A percentile compares a stretch with the other conserved stretches of the same genome.
phyloP scores from a whole-genome alignment of 2,329 filamentous ascomycete species.

The Ceratocystis ficicola region DNA sequence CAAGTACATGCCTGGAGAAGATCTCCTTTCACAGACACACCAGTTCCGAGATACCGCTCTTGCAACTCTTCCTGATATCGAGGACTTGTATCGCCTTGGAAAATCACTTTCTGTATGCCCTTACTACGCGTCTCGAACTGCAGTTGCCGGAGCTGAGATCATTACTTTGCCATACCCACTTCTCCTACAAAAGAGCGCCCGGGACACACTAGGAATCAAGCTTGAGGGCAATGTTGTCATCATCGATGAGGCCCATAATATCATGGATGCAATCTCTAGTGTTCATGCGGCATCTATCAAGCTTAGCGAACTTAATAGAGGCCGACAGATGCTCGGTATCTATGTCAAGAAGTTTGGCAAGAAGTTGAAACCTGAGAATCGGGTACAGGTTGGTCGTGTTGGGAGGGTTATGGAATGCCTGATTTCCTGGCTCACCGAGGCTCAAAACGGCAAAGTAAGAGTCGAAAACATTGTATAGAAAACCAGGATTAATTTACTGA shows the following conservation, averaged over 20 bases:
- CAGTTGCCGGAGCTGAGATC: slow-evolving; percentile 75
- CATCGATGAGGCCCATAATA: slow-evolving; percentile 93
- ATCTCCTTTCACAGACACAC: slow-evolving; percentile 57
- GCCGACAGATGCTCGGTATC: slow-evolving; percentile 60
- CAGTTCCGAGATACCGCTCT: slow-evolving; percentile 77
- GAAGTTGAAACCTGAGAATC: slow-evolving; percentile 77
- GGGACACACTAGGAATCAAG: slow-evolving; percentile 77
- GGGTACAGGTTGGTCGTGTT: slow-evolving; percentile 80
- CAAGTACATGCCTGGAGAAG: slow-evolving; percentile 63
- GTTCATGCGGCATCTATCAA: slow-evolving; percentile 73
- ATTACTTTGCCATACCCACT: slow-evolving; percentile 87
- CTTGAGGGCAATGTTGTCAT: slow-evolving; percentile 84
- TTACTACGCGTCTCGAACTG: slow-evolving; percentile 86
- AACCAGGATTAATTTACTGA: background rate
- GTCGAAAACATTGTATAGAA: background rate
- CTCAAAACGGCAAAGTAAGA: slow-evolving; percentile 38
- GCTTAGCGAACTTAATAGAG: slow-evolving; percentile 58
- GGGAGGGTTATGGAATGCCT: slow-evolving; percentile 74
- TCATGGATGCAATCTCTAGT: slow-evolving; percentile 85
- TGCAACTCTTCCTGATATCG: slow-evolving; percentile 81
- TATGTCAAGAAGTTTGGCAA: slow-evolving; percentile 86
- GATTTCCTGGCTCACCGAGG: slow-evolving; percentile 51
- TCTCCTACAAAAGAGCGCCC: slow-evolving; percentile 71
- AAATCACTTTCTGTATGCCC: slow-evolving; percentile 73
- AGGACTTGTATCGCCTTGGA: slow-evolving; percentile 71